phyloP scores from a whole-genome alignment of 192 early-diverging fungal genomes.

The Kickxella alabastrina region DNA sequence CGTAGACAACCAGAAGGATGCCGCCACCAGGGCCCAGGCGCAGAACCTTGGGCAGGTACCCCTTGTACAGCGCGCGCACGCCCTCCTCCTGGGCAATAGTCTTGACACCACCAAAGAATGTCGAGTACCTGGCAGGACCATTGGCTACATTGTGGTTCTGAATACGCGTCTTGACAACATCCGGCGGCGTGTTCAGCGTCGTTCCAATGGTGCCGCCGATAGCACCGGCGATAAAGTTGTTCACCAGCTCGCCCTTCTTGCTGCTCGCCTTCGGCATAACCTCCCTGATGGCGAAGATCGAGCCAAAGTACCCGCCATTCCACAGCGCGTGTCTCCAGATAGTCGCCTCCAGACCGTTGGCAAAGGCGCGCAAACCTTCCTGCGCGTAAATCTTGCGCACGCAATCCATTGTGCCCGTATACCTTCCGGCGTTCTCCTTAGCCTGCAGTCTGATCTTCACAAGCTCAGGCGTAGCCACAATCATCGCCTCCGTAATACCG shows the following conservation, averaged over 20 bases:
- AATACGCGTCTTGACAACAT: slow-evolving; percentile 96
- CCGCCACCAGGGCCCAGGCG: slow-evolving; percentile 86
- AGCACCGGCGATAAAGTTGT: slow-evolving; percentile 88
- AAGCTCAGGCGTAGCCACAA: slow-evolving; percentile 88
- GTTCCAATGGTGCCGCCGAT: slow-evolving; percentile 94
- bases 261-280: slow-evolving; percentile 78
- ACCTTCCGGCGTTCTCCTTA: slow-evolving; percentile 80
- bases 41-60: slow-evolving; percentile 92
- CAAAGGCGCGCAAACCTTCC: slow-evolving; percentile 83
- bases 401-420: slow-evolving; percentile 76
- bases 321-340: slow-evolving; percentile 90
- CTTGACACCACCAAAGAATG: slow-evolving; percentile 72
- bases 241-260: slow-evolving; percentile 67
- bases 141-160: slow-evolving; percentile 75
- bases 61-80: slow-evolving; percentile 84
- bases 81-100: slow-evolving; percentile 88
- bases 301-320: slow-evolving; percentile 98
- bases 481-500: slow-evolving; percentile 85
- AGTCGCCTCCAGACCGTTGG: slow-evolving; percentile 89
- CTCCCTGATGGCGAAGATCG: slow-evolving; percentile 65
- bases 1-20: slow-evolving; percentile 87
- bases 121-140: slow-evolving; percentile 79
- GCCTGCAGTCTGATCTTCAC: slow-evolving; percentile 97
- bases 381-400: slow-evolving; percentile 73
- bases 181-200: slow-evolving; percentile 88